Evolutionary conservation across 225 moss, liverwort and hornwort genomes (phyloP).

Genomic region (Rhytidiadelphus loreus): DNA sequence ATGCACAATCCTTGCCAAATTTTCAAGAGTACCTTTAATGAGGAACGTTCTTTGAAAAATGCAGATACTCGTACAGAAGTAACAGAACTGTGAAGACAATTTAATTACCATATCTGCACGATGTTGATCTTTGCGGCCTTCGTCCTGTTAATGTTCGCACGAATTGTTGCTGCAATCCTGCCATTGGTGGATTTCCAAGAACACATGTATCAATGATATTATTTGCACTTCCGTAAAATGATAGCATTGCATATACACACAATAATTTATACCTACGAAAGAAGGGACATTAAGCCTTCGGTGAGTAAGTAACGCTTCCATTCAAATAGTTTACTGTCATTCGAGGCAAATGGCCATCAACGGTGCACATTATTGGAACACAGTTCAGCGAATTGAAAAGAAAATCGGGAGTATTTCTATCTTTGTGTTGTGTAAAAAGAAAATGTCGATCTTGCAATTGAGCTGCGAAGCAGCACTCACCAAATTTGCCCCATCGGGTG

Average conservation of each 20-base stretch:
- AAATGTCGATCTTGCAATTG: background rate
- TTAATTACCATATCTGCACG: constrained; percentile 39
- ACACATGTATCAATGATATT: background rate
- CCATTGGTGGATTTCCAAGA: background rate
- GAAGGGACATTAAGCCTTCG: background rate
- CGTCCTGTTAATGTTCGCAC: constrained; percentile 35
- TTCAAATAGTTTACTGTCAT: background rate
- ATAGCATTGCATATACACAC: background rate
- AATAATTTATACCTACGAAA: background rate
- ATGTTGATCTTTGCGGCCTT: constrained; percentile 50
- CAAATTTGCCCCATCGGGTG: constrained; percentile 52
- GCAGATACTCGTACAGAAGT: background rate
- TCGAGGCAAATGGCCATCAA: background rate
- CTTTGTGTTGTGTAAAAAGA: background rate
- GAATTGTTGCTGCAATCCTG: constrained; percentile 56
- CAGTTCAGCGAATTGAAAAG: background rate
- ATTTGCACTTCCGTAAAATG: background rate
- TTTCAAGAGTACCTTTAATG: background rate
- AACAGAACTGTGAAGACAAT: background rate
- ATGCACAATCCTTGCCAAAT: background rate
- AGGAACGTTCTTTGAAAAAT: background rate
- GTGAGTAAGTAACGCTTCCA: background rate
- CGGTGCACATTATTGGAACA: background rate
- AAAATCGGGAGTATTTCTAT: background rate
- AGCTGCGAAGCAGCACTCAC: constrained; percentile 1